Evolutionary conservation across 2,329 filamentous ascomycete species (phyloP), one percentile per base, ranked within the genome.

Genomic region (Aspergillus ustus): DNA sequence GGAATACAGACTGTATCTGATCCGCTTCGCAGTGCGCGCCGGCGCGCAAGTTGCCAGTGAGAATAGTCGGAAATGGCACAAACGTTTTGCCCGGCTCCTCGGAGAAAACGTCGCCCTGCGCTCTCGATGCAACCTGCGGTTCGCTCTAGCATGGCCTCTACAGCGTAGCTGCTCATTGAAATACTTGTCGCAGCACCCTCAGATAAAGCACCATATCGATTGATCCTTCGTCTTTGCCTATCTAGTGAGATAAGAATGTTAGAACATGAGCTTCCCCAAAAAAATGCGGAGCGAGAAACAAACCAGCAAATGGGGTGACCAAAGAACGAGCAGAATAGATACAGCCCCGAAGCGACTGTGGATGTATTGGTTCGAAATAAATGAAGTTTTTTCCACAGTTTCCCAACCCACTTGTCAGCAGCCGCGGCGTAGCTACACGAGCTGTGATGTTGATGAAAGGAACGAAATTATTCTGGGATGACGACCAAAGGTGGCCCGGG

Each of bases 121-220:
- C 75, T 80, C 73, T 83, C 81, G 72, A 83, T 75, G 71, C 78
- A 81, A 76, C 79, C 76, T 63, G 78, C 75, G 68, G 81, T 78
- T 72, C 81, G 80, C 80, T 83, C 81, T 71, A 83, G 80, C 81
- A 83, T 83, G 73, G 77, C 81, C 77, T 74, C 67, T 63, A 69
- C 64, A 64, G 66, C 68, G 66, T 68, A 67, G 67, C 58, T 62
- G 68, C 63, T 63, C 69, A 67, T 69, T 67, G 67, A 67, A 52
- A 61, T 66, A 58, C 62, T 72, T 69, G 70, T 69, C 69, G 65
- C 60, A 57, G 49, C 57, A 59, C 51, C 58, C 67, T 49, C 52
- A 61, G 52, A 59, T 60, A 60, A 61, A 59, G 66, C 70, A 70
- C 68, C 69, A 70, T 75, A 70, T 73, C 71, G 68, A 28, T 31